These are phyloP conservation scores for Nicotiana sylvestris DNA, from an alignment of 257 asterid species.

Conservation along the genomic window DNA sequence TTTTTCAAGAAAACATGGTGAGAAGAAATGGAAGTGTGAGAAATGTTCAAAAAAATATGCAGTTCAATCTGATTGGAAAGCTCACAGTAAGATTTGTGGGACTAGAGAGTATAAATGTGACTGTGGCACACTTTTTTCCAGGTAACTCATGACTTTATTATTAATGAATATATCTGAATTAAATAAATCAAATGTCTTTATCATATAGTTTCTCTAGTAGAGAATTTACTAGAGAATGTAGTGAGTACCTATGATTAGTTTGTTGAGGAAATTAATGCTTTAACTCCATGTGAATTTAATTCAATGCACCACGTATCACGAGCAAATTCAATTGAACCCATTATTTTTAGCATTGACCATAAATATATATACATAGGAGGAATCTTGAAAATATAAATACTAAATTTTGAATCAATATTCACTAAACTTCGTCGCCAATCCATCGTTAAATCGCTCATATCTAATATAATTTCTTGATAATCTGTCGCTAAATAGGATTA, in stretches of 20 bases:
- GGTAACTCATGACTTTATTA: constrained; percentile 28
- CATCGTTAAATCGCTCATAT: background rate
- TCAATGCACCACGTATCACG: background rate
- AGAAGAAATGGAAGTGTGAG: constrained; percentile 92
- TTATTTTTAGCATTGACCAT: too few relatives aligned
- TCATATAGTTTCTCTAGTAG: background rate
- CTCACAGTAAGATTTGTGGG: constrained; percentile 91
- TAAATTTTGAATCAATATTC: too few relatives aligned
- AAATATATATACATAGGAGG: too few relatives aligned
- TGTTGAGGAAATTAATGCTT: constrained; percentile 19
- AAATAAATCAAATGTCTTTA: background rate
- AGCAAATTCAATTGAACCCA: too few relatives aligned
- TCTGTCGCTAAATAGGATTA: background rate
- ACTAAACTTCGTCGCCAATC: background rate
- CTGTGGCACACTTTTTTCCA: constrained; percentile 95
- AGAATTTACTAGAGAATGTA: background rate
- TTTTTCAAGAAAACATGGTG: constrained; percentile 84
- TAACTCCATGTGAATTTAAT: background rate
- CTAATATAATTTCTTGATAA: background rate
- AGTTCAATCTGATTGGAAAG: constrained; percentile 96
- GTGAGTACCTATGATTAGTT: constrained; percentile 9
- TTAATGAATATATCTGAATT: background rate
- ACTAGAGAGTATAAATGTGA: constrained; percentile 91
- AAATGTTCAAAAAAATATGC: constrained; percentile 89
- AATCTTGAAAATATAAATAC: too few relatives aligned